These are phyloP conservation scores for Hypoxylon sp. DNA, from an alignment of 2,329 filamentous ascomycete genomes.

Conservation along the genomic window DNA sequence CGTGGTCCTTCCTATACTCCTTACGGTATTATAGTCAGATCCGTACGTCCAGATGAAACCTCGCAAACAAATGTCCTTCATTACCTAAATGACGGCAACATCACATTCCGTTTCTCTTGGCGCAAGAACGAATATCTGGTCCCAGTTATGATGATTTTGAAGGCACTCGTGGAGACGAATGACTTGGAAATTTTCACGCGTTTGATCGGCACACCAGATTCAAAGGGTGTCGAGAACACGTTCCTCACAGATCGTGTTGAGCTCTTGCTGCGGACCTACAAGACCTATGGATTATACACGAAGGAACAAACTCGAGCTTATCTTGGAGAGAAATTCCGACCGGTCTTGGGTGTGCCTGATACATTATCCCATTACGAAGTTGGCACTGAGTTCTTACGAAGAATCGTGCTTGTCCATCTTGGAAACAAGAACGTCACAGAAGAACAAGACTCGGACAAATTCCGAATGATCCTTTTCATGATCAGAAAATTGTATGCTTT, in stretches of 20 bases:
- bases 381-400: conserved; percentile 88
- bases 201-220: conserved; percentile 80
- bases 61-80: conserved; percentile 97
- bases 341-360: conserved; percentile 83
- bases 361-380: conserved; percentile 88
- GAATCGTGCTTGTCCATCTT: conserved; percentile 89
- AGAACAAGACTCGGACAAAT: conserved; percentile 88
- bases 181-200: conserved; percentile 96
- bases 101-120: conserved; percentile 98
- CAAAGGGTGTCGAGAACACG: conserved; percentile 83
- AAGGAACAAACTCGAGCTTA: conserved; percentile 84
- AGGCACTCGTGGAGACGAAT: conserved; percentile 94
- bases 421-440: conserved; percentile 86
- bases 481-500: conserved; percentile 93
- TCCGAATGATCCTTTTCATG: conserved; percentile 94
- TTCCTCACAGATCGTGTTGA: conserved; percentile 96
- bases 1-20: conserved; percentile 88
- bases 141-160: conserved; percentile 95
- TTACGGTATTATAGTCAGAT: conserved; percentile 89
- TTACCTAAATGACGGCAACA: conserved; percentile 93
- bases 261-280: conserved; percentile 90
- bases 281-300: conserved; percentile 84
- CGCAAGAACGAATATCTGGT: conserved; percentile 97
- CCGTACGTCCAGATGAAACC: conserved; percentile 94
- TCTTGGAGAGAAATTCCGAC: conserved; percentile 88